Evolutionary conservation across 371 early-diverging fungal species (phyloP), one percentile per base, ranked within the genome.

Genomic region (Mortierella sp.): DNA sequence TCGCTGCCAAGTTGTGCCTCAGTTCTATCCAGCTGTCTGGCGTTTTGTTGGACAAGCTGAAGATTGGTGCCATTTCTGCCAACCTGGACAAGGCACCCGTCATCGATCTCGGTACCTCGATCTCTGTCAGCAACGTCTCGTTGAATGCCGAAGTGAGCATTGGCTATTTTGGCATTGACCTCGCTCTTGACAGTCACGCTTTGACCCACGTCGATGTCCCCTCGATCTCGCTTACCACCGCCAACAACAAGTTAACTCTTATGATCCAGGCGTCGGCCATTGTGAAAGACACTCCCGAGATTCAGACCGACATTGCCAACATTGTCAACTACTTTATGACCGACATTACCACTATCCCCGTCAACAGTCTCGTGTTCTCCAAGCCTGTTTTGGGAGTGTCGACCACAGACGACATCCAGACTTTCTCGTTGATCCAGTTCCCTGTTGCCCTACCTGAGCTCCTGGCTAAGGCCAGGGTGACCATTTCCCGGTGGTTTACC

Each of bases 131-230:
- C 72, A 77, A 77, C 73, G 53, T 82, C 52, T 74, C 78, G 5
- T 22, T 82, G 39, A 74, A 74, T 16, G 83, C 78, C 26, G 78
- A 75, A 50, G 78, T 82, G 70, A 65, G 75, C 73, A 82, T 82
- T 72, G 83, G 83, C 14, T 82, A 82, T 52, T 78, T 82, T 66
- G 83, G 83, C 31, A 69, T 82, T 11, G 83, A 82, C 45, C 72
- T 82, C 37, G 83, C 83, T 40, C 70, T 82, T 29, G 83, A 82
- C 66, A 44, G 26, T 31, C 64, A 77, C 41, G 68, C 75, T 2
- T 34, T 82, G 6, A 78, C 78, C 9, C 78, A 64, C 26, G 72
- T 78, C 37, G 83, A 82, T 58, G 78, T 82, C 22, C 83, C 83
- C 7, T 77, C 78, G 34, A 78, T 82, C 63, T 72, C 66, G 26